Base-by-base conservation (phyloP, 139 green algal species). In the Chlamydomonas applanata region DNA sequence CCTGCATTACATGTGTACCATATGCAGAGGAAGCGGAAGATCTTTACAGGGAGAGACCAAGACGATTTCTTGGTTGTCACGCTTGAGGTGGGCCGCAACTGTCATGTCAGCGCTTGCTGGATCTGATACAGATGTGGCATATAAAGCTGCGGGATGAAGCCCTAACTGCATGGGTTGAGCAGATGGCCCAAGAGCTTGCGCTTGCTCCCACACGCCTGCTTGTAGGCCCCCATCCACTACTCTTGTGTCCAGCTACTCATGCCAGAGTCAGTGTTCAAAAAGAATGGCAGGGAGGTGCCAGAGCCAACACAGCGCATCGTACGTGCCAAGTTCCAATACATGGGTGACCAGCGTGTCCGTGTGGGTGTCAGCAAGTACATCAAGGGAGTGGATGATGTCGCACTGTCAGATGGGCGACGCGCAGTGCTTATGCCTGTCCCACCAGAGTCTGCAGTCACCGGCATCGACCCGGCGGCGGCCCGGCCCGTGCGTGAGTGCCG, bases 141-240 rank as follows among this genome's bases (percentile, higher is more conserved):
- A n/a, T n/a, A n/a, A n/a, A n/a, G n/a, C n/a, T n/a, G n/a, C n/a
- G n/a, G n/a, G n/a, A n/a, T n/a, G n/a, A n/a, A n/a, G n/a, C n/a
- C n/a, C n/a, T n/a, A n/a, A n/a, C n/a, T n/a, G n/a, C 60, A 67
- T 45, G 29, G 14, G 20, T 20, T 40, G 25, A 34, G 25, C 60
- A 45, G 27, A 40, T 45, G 25, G 19, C 40, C 5, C 29, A 36
- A 7, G 27, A 46, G 4, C 35, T 56, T n/a, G n/a, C n/a, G n/a
- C n/a, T n/a, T n/a, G n/a, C n/a, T n/a, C n/a, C n/a, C 49, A 64
- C 9, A 11, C 32, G 57, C 4, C 29, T 56, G 45, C 49, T 32
- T 73, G 5, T 45, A 83, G 79, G 73, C 74, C 3, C 80, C 80
- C 17, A 65, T 86, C n/a, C 75, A 80, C 80, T 86, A 86, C 53